A percentile compares a stretch with the other conserved stretches of the same genome.
Evolutionary conservation across 345 rosid genomes (phyloP).

Genomic region (Dipteronia sinensis): DNA sequence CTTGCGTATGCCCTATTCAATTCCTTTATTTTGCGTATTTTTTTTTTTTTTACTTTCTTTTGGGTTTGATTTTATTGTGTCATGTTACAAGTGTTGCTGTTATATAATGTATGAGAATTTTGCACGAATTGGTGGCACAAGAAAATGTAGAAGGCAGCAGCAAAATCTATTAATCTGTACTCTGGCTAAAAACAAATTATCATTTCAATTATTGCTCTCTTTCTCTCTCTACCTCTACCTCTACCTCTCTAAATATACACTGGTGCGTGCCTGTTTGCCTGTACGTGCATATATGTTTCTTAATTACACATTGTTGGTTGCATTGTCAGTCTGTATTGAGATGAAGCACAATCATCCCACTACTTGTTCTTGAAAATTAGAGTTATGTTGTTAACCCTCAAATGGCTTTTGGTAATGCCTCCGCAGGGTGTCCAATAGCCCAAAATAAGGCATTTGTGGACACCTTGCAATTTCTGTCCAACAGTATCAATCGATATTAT

Average conservation of each 20-base stretch:
- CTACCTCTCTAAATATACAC: too few species aligned
- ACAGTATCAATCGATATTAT: too few species aligned
- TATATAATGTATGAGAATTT: slow-evolving; percentile 27
- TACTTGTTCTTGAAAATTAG: too few species aligned
- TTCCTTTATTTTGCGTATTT: slow-evolving; percentile 4
- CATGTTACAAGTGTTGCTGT: slow-evolving; percentile 17
- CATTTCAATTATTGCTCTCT: neutral
- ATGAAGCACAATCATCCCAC: neutral
- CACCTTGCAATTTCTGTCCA: too few species aligned
- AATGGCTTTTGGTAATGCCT: too few species aligned
- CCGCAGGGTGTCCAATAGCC: too few species aligned
- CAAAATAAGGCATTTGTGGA: too few species aligned
- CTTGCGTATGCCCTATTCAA: slow-evolving; percentile 28
- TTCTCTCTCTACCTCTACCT: neutral
- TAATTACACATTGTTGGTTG: neutral
- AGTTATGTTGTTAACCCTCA: too few species aligned
- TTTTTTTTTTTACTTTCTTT: neutral
- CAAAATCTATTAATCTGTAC: neutral
- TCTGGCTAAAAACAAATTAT: neutral
- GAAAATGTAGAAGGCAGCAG: slow-evolving; percentile 10
- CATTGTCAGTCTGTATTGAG: neutral
- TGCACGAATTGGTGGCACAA: slow-evolving; percentile 24
- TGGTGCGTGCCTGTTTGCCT: too few species aligned
- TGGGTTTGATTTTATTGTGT: slow-evolving; percentile 4
- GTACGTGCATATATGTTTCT: too few species aligned